A percentile compares a stretch with the other conserved stretches of the same genome.
phyloP scores from a whole-genome alignment of 352 stramenopile genomes.

The Sclerospora graminicola region DNA sequence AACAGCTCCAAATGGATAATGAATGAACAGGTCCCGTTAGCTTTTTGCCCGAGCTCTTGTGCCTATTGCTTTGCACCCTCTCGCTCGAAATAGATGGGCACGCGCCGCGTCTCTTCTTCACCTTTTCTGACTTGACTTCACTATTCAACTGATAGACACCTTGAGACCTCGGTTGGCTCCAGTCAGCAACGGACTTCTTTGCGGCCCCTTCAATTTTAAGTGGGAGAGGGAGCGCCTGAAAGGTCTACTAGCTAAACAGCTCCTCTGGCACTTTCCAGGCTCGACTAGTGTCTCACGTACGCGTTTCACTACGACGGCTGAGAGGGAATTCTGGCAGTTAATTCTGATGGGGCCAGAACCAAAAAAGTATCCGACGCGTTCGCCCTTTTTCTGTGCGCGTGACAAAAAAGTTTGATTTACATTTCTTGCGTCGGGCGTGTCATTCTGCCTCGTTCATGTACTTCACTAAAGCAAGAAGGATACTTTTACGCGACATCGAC shows the following conservation, averaged over 20 bases:
- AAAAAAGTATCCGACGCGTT: constrained; percentile 5
- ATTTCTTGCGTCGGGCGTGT: constrained; percentile 21
- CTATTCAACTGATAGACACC: constrained; percentile 8
- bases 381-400: not conserved
- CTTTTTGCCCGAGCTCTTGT: not conserved
- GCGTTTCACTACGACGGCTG: not conserved
- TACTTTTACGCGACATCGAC: too few species aligned
- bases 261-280: too few species aligned
- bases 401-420: too few species aligned
- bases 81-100: constrained; percentile 5
- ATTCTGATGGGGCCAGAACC: not conserved
- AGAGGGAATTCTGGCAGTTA: not conserved
- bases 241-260: not conserved
- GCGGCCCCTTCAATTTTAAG: not conserved
- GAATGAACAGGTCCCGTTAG: constrained; percentile 1
- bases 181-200: not conserved
- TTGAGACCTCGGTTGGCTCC: constrained; percentile 5
- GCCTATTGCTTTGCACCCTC: constrained; percentile 7
- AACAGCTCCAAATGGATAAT: constrained; percentile 28
- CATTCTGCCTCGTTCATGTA: constrained; percentile 15
- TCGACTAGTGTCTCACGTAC: constrained; percentile 7
- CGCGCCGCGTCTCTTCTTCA: constrained; percentile 4
- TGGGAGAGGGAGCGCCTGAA: not conserved
- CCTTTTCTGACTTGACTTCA: constrained; percentile 4
- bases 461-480: not conserved